These are phyloP conservation scores for Boletus eberwhitei DNA, from an alignment of 768 basidiomycete genomes.

Conservation along the genomic window DNA sequence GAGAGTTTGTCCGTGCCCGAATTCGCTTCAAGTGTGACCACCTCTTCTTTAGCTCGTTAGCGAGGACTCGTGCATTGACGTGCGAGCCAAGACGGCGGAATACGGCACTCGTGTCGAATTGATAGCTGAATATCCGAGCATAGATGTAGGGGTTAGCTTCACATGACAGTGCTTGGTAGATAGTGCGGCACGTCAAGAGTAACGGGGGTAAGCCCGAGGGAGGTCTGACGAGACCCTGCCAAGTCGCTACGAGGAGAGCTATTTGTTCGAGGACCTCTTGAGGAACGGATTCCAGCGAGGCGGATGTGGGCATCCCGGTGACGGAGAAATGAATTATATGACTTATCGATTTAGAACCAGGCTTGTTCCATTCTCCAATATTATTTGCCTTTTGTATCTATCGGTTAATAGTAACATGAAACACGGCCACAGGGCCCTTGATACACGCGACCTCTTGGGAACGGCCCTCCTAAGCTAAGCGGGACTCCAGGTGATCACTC, in stretches of 20 bases:
- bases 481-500: not conserved
- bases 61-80: conserved; percentile 40
- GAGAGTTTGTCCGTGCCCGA: conserved; percentile 34
- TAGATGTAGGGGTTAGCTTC: conserved; percentile 65
- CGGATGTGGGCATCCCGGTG: conserved; percentile 11
- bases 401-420: not conserved
- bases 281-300: conserved; percentile 52
- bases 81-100: conserved; percentile 47
- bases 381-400: not conserved
- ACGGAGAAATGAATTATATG: no score
- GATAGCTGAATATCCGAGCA: conserved; percentile 60
- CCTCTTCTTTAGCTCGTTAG: conserved; percentile 63
- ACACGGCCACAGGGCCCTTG: not conserved
- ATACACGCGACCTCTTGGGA: not conserved
- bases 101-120: conserved; percentile 61
- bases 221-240: conserved; percentile 50
- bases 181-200: conserved; percentile 45
- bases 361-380: not conserved
- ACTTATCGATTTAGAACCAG: not conserved
- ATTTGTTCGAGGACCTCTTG: conserved; percentile 79
- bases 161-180: conserved; percentile 50
- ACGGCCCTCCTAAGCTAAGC: not conserved
- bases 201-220: conserved; percentile 58
- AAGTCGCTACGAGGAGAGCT: conserved; percentile 59
- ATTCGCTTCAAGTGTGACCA: conserved; percentile 58